phyloP scores from a whole-genome alignment of 805 yeast species.

The Candida stauntonica region DNA sequence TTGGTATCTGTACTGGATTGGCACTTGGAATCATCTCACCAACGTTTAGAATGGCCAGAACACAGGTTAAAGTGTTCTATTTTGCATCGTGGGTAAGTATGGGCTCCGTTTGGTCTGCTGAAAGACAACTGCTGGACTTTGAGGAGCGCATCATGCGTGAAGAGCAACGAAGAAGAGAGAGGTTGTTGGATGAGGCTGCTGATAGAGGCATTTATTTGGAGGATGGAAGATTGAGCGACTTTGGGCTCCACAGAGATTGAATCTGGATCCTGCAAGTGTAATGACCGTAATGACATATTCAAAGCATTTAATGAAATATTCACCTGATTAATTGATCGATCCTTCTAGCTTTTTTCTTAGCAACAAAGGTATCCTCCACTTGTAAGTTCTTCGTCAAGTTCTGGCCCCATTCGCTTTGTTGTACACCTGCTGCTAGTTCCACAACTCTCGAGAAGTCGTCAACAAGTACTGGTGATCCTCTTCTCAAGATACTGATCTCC shows the following conservation, averaged over 20 bases:
- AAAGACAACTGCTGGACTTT: constrained; percentile 34
- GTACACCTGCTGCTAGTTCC: constrained; percentile 21
- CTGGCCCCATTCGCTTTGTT: constrained; percentile 24
- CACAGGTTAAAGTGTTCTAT: constrained; percentile 38
- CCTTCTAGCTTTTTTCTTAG: constrained; percentile 4
- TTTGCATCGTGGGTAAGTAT: constrained; percentile 38
- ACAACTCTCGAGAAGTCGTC: constrained; percentile 19
- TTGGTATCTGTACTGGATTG: constrained; percentile 33
- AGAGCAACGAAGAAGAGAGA: constrained; percentile 33
- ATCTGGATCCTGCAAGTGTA: too few relatives aligned
- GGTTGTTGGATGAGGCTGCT: constrained; percentile 39
- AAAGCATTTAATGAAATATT: background rate
- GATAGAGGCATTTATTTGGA: constrained; percentile 41
- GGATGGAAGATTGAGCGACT: constrained; percentile 25
- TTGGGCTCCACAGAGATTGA: constrained; percentile 9
- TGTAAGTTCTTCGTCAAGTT: constrained; percentile 10
- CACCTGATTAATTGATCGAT: background rate
- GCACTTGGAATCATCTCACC: constrained; percentile 32
- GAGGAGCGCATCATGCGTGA: constrained; percentile 32
- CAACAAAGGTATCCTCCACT: constrained; percentile 21
- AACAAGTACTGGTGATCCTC: constrained; percentile 17
- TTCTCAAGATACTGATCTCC: constrained; percentile 14
- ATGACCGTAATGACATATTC: too few relatives aligned
- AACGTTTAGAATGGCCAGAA: constrained; percentile 34
- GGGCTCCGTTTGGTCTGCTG: constrained; percentile 40